Evolutionary conservation across 805 yeast genomes (phyloP), one percentile per base, ranked within the genome.

Genomic region (Ogataea minuta): DNA sequence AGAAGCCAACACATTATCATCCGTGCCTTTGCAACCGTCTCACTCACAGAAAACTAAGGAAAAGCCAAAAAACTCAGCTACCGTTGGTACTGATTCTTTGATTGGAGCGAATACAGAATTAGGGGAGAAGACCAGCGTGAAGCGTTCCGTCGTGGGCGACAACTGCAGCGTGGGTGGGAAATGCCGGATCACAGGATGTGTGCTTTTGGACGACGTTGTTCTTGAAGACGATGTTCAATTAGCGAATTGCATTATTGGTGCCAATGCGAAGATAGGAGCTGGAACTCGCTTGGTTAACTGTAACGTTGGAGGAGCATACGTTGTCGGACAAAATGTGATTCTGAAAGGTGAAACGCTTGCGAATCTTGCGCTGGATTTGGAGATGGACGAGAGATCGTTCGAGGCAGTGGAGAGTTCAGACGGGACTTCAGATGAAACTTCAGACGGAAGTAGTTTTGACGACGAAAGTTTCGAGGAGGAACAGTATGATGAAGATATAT

Each of bases 191-290:
- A 84, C 89, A 2, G 98, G 96, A 2, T 88, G 90, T 50, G 79
- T 93, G 10, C 56, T 93, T 4, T 67, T 88, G 35, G 84, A 84
- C 53, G 76, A 77, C 36, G 95, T 81, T 15, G 64, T 63, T 1
- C 66, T 93, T 25, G 95, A 78, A 32, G 96, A 91, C 60, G 96
- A 86, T 50, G 81, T 62, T 10, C 75, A 68, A 36, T 60, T 84
- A 44, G 99, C 93, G 60, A 93, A 91, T 65, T 87, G 95, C 64
- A 81, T 91, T 13, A 69, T 93, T 36, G 99, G 98, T 11, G 66
- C 70, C 28, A 66, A 68, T 33, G 90, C 82, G 1, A 65, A 63
- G n/a, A 71, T 93, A 20, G 81, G 78, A 23, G 56, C 71, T 39
- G 86, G 83, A 60, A 69, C 78, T 29, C 79, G 74, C 56, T 72